Base-by-base conservation (phyloP, 257 asterid genomes). In the Solanum chiquidenum region DNA sequence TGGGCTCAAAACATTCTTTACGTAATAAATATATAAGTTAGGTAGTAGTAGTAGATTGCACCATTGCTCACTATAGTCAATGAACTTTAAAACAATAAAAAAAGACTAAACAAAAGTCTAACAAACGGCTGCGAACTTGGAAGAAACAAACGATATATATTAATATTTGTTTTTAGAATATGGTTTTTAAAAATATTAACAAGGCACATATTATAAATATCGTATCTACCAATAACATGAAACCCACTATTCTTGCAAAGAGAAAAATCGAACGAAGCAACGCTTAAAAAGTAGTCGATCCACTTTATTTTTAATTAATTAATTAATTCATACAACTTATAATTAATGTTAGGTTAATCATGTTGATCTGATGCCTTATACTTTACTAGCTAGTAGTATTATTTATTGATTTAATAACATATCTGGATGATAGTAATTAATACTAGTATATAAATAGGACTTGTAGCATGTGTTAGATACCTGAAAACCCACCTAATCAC, bases 401-500 rank as follows among this genome's bases (percentile, higher is more conserved):
- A 35, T 21, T 46, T 44, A 89, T 83, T 83, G 68, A 35, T 87
- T 76, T 84, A 42, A 89, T 85, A 44, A 66, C 46, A 66, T 66
- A 84, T 23, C 27, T 12, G 35, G 60, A 34, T 25, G 29, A 75
- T 84, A 84, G 86, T 87, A 87, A 88, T 71, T 31, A 69, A 71
- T 71, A 66, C 31, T 84, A 86, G 89, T 34, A 86, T 88, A 89
- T 77, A 49, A 79, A 68, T 77, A 86, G 90, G 86, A 90, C 91
- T 88, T 90, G 86, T 88, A 86, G 92, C 98, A 94, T 93, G 98
- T 95, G 98, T 94, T 93, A 83, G 98, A 93, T 93, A 90, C 93
- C 86, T 93, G 90, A 85, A 89, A 90, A 79, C 89, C 91, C 89
- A 94, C 94, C 96, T 91, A 94, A 93, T 93, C 98, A 95, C 98